Evolutionary conservation across 768 basidiomycete species (phyloP).

Genomic region (Dictyophora rubrovolvata): DNA sequence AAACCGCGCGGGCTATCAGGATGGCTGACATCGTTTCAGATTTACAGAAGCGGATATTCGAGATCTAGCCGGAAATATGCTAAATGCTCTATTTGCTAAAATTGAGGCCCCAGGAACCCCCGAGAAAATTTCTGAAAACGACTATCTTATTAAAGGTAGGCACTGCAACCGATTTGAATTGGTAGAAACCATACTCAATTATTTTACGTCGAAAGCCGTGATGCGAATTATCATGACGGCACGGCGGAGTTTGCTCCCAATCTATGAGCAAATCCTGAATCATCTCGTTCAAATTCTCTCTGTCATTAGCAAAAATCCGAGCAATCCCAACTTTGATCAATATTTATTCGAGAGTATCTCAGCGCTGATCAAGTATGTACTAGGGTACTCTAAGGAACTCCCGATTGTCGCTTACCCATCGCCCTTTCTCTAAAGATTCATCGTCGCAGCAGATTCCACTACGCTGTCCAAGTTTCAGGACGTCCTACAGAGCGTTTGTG

Average conservation of each 20-base stretch:
- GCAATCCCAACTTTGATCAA: conserved; percentile 96
- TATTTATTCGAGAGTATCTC: conserved; percentile 95
- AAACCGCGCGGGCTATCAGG: background rate
- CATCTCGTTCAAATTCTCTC: conserved; percentile 79
- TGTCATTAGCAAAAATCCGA: conserved; percentile 88
- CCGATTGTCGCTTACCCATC: background rate
- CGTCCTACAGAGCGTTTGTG: conserved; percentile 79
- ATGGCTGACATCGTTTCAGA: conserved; percentile 28
- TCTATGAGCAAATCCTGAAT: conserved; percentile 51
- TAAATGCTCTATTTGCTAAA: conserved; percentile 63
- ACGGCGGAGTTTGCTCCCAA: conserved; percentile 62
- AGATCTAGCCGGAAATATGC: conserved; percentile 64
- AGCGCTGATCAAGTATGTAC: conserved; percentile 70
- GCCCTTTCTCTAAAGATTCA: conserved; percentile 42
- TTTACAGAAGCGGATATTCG: conserved; percentile 84
- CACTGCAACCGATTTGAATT: conserved; percentile 1
- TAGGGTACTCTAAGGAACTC: background rate
- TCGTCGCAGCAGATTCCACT: conserved; percentile 58
- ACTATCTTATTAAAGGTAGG: conserved; percentile 95
- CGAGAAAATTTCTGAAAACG: conserved; percentile 94
- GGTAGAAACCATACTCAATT: background rate
- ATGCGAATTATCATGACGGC: conserved; percentile 93
- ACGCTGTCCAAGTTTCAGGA: conserved; percentile 70
- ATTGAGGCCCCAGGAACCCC: conserved; percentile 73
- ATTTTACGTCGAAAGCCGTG: conserved; percentile 44